Evolutionary conservation across 1,139 yeast genomes (phyloP).

Genomic region (Blastobotrys arbuscula): DNA sequence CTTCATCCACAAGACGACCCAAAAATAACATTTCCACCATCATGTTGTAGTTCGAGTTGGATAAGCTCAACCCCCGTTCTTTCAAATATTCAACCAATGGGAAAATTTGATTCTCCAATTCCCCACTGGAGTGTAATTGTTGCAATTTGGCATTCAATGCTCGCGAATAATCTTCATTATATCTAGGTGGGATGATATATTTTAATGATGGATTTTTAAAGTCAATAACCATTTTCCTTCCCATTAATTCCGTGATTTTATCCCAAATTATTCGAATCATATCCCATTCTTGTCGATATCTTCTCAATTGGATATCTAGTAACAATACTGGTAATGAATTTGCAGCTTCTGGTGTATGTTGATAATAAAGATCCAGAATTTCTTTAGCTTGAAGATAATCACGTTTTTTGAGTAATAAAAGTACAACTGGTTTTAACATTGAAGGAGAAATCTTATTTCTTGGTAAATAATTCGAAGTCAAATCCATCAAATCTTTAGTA

Average conservation of each 20-base stretch:
- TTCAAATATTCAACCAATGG: constrained; percentile 28
- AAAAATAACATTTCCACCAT: constrained; percentile 31
- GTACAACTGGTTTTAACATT: constrained; percentile 20
- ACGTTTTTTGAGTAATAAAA: constrained; percentile 12
- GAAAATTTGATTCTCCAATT: neutral
- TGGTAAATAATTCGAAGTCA: constrained; percentile 24
- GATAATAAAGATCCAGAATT: constrained; percentile 5
- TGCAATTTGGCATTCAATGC: constrained; percentile 30
- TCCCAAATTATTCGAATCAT: constrained; percentile 9
- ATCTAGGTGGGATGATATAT: constrained; percentile 18
- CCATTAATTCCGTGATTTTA: neutral
- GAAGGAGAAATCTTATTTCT: constrained; percentile 23
- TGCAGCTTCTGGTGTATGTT: constrained; percentile 1
- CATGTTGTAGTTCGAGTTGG: constrained; percentile 37
- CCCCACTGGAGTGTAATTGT: constrained; percentile 20
- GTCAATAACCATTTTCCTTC: neutral
- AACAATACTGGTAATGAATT: constrained; percentile 6
- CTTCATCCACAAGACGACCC: constrained; percentile 32
- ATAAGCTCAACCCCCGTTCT: constrained; percentile 35
- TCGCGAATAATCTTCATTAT: constrained; percentile 23
- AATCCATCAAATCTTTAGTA: constrained; percentile 20
- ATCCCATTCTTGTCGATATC: constrained; percentile 8
- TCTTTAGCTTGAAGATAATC: constrained; percentile 4
- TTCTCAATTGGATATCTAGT: constrained; percentile 8
- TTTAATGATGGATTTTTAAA: neutral